A percentile compares a stretch with the other conserved stretches of the same genome.
Conservation (phyloP, 441 rosid genomes). For the Metrosideros polymorpha region DNA sequence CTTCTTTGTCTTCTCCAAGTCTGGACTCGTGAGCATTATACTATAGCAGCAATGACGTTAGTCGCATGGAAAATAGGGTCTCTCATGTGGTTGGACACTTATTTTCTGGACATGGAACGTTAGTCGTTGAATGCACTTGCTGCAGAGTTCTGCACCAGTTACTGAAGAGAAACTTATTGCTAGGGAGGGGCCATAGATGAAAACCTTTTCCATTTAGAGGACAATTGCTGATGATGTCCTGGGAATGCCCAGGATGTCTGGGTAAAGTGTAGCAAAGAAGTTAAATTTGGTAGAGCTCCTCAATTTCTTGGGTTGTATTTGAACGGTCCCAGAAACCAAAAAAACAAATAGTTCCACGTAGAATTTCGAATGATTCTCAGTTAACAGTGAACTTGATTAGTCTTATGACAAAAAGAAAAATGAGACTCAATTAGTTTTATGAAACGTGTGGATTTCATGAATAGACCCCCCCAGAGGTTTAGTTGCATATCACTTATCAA, state of each 20-base stretch:
- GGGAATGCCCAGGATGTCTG: background rate
- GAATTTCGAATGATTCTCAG: too few species aligned
- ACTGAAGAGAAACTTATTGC: background rate
- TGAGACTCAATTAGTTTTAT: too few species aligned
- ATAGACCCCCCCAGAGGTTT: too few species aligned
- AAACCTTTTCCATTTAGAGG: background rate
- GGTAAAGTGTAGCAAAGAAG: background rate
- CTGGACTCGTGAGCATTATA: background rate
- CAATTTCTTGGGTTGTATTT: background rate
- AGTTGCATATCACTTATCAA: too few species aligned
- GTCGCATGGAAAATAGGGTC: background rate
- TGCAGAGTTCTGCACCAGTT: background rate
- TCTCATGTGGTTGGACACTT: background rate
- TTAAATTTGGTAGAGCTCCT: background rate
- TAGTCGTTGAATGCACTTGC: background rate
- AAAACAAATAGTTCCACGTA: too few species aligned
- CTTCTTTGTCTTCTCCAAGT: background rate
- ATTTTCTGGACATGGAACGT: background rate
- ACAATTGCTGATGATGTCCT: background rate
- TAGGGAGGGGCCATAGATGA: background rate
- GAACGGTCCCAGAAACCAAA: too few species aligned
- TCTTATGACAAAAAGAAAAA: too few species aligned
- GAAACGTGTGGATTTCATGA: too few species aligned
- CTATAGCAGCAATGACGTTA: background rate
- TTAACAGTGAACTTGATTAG: too few species aligned